Evolutionary conservation across 495 filamentous ascomycete genomes (phyloP), one percentile per base, ranked within the genome.

Genomic region (Tirmania nivea): DNA sequence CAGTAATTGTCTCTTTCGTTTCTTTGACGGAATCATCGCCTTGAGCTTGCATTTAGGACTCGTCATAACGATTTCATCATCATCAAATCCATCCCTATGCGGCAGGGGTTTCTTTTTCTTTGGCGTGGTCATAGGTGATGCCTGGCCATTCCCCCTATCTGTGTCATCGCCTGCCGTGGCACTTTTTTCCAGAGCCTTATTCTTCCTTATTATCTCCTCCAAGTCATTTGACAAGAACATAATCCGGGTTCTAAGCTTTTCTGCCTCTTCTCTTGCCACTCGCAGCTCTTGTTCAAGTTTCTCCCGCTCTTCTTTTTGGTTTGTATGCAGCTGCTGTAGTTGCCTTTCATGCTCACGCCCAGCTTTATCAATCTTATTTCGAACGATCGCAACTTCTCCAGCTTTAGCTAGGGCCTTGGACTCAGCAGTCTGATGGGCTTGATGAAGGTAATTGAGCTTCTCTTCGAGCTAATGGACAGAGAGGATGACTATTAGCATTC

Each of bases 81-180:
- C 79, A 49, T 82, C 78, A 58, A 86, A 86, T 21, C 81, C 81
- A 70, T 86, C 81, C 20, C 80, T 69, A 42, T 76, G 73, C 0
- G 73, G 71, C 10, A 75, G 67, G n/a, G 65, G 61, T 56, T 69
- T 75, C 21, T 63, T 64, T 62, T 78, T 81, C 53, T 69, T 78
- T 7, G 81, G 81, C 4, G 81, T 85, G 1, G 68, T 65, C 0
- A 68, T 67, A 3, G 68, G 67, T 14, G 39, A 45, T 2, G 39
- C 39, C 39, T 45, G 39, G 25, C 25, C 4, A 31, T 57, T 49
- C 65, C 62, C 54, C 64, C 66, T 63, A 21, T 59, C 54, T 53
- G 49, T 50, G 14, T 12, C 1, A 12, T 50, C 49, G 14, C 49
- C 49, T 7, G 14, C 49, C 12, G 7, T 20, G 49, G 4, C 11